Evolutionary conservation across 305 asterid species (phyloP), one percentile per base, ranked within the genome.

Genomic region (Stenogyne calaminthoides): DNA sequence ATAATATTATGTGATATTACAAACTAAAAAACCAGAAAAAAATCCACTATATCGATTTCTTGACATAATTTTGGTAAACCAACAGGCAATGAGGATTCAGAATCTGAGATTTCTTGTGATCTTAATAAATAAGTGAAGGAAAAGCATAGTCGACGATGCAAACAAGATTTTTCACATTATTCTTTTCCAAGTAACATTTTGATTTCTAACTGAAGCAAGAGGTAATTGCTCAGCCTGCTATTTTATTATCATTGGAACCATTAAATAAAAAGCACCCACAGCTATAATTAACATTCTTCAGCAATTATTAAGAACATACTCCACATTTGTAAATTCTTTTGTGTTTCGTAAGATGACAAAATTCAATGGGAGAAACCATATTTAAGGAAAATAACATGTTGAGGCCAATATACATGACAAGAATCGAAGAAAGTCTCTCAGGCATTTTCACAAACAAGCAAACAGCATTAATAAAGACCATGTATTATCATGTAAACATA

Each of bases 361-460:
- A 18, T 54, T 19, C 22, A 15, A 51, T 15, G 22, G 12, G 58
- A 16, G 56, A 15, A 49, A 16, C 58, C 58, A 51, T 51, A 44
- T 51, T 51, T 16, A 7, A 15, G 47, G 65, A 55, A 37, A 69
- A 55, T 20, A 36, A 44, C 51, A 11, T n/a, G 18, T 47, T 47
- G 54, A 47, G 19, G 54, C 19, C 18, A 6, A n/a, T 47, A 1
- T 8, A 11, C 59, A 25, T 73, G 60, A 14, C 34, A 42, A n/a
- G 12, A 39, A 73, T 15, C n/a, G 65, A 36, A 20, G 15, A 52
- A 54, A 52, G 16, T 16, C 39, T 19, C 73, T 14, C 70, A 68
- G 54, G 59, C 65, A 61, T 47, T 69, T 51, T 46, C 11, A 40
- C 20, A 36, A 63, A 39, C 29, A 67, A 12, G 34, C 44, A 70